Evolutionary conservation across 306 rosid genomes (phyloP).

Genomic region (Prinsepia uniflora): DNA sequence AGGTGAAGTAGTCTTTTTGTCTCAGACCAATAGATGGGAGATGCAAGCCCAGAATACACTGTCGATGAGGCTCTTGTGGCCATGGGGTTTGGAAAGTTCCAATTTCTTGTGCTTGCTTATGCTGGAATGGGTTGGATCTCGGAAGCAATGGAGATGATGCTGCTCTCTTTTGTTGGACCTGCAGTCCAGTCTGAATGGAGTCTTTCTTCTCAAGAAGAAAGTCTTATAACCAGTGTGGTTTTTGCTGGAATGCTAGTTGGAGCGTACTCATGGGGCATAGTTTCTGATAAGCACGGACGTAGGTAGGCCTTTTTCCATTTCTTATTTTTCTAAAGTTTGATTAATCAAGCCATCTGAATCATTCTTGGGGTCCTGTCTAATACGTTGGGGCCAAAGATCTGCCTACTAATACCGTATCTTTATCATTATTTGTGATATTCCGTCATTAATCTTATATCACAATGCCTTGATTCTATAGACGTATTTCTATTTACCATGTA

Average conservation of each 20-base stretch:
- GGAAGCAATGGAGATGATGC: slow-evolving; percentile 99
- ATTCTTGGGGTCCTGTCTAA: neutral
- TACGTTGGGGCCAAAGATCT: neutral
- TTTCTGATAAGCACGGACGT: slow-evolving; percentile 84
- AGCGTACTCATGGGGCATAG: slow-evolving; percentile 86
- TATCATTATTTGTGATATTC: neutral
- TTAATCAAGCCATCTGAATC: neutral
- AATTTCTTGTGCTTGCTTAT: slow-evolving; percentile 70
- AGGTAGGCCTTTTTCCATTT: slow-evolving; percentile 37
- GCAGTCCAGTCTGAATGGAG: slow-evolving; percentile 83
- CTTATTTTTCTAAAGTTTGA: neutral
- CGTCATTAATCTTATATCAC: neutral
- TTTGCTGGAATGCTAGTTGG: slow-evolving; percentile 89
- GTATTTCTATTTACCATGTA: neutral
- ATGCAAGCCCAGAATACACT: slow-evolving; percentile 41
- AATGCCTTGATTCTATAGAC: neutral
- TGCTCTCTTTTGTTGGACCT: slow-evolving; percentile 91
- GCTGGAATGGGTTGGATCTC: slow-evolving; percentile 97
- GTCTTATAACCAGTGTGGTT: slow-evolving; percentile 71
- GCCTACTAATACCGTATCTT: neutral
- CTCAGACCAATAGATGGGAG: slow-evolving; percentile 31
- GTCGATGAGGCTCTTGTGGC: slow-evolving; percentile 80
- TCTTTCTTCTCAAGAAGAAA: slow-evolving; percentile 75
- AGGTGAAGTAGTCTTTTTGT: slow-evolving; percentile 6
- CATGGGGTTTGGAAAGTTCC: slow-evolving; percentile 86